phyloP scores from a whole-genome alignment of 805 yeast genomes.

The Candida tallmaniae region DNA sequence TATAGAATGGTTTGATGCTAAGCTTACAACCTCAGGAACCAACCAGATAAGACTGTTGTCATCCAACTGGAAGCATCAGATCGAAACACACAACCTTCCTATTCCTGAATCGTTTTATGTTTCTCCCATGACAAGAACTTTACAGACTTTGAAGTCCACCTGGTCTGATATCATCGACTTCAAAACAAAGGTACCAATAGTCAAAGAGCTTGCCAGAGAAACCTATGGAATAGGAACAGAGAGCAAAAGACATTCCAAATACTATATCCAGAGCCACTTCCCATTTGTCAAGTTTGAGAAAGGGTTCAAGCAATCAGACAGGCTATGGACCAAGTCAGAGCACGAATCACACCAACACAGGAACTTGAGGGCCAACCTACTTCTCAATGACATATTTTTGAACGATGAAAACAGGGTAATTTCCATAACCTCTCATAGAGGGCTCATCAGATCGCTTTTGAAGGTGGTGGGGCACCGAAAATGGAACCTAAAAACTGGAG shows the following conservation, averaged over 20 bases:
- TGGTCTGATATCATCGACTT: slow-evolving; percentile 21
- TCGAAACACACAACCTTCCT: slow-evolving; percentile 15
- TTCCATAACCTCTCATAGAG: slow-evolving; percentile 27
- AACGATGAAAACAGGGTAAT: slow-evolving; percentile 17
- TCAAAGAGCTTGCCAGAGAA: slow-evolving; percentile 27
- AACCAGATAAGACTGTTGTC: slow-evolving; percentile 15
- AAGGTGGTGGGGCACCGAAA: slow-evolving; percentile 21
- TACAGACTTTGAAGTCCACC: slow-evolving; percentile 24
- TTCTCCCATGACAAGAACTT: slow-evolving; percentile 28
- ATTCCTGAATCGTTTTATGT: slow-evolving; percentile 24
- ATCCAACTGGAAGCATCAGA: slow-evolving; percentile 14
- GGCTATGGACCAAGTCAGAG: slow-evolving; percentile 17
- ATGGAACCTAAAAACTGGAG: slow-evolving; percentile 22
- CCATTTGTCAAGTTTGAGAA: slow-evolving; percentile 22
- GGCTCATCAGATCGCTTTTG: slow-evolving; percentile 23
- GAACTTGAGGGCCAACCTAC: slow-evolving; percentile 20
- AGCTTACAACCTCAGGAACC: slow-evolving; percentile 20
- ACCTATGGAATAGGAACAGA: slow-evolving; percentile 30
- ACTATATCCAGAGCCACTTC: slow-evolving; percentile 16
- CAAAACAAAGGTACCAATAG: slow-evolving; percentile 13
- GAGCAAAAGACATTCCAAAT: slow-evolving; percentile 22
- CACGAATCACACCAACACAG: slow-evolving; percentile 25
- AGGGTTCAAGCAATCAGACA: slow-evolving; percentile 22
- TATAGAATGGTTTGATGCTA: slow-evolving; percentile 29
- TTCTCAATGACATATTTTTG: slow-evolving; percentile 24